A percentile compares a stretch with the other conserved stretches of the same genome.
phyloP scores from a whole-genome alignment of 1,284 basidiomycete genomes.

The Apiotrichum siamense region DNA sequence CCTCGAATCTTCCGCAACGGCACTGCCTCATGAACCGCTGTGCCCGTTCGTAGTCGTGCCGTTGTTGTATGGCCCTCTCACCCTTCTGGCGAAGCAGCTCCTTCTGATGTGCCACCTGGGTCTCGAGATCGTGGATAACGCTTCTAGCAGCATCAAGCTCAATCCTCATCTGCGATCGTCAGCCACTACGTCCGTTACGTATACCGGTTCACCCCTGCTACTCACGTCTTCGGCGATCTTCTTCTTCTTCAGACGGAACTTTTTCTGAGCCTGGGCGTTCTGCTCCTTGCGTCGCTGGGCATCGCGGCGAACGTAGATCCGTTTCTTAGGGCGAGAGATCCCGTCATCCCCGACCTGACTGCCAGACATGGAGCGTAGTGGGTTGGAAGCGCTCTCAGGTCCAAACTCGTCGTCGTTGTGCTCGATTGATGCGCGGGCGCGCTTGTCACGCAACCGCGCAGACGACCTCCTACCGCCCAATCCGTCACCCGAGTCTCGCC shows the following conservation, averaged over 20 bases:
- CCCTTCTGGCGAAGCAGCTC: not conserved
- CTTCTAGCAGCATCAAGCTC: not conserved
- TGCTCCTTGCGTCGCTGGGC: slow-evolving; percentile 23
- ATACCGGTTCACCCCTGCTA: not conserved
- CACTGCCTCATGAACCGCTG: not conserved
- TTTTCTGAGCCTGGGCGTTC: slow-evolving; percentile 28
- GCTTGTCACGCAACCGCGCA: not conserved
- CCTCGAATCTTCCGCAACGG: not conserved
- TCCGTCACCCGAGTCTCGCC: not conserved
- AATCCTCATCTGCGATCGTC: not conserved
- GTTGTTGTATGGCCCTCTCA: not conserved
- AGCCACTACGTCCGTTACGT: not conserved
- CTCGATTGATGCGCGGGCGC: not conserved
- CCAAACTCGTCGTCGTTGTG: not conserved
- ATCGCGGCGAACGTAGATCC: slow-evolving; percentile 19
- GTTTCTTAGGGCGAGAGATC: slow-evolving; percentile 6
- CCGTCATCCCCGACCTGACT: not conserved
- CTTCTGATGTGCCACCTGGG: not conserved
- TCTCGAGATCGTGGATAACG: not conserved
- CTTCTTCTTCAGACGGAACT: slow-evolving; percentile 28
- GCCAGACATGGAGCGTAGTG: not conserved
- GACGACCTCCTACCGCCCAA: not conserved
- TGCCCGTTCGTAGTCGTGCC: not conserved
- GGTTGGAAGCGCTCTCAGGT: not conserved
- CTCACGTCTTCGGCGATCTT: slow-evolving; percentile 20